These are phyloP conservation scores for Microbotryum saponariae DNA, from an alignment of 1,284 basidiomycete species.

Conservation along the genomic window DNA sequence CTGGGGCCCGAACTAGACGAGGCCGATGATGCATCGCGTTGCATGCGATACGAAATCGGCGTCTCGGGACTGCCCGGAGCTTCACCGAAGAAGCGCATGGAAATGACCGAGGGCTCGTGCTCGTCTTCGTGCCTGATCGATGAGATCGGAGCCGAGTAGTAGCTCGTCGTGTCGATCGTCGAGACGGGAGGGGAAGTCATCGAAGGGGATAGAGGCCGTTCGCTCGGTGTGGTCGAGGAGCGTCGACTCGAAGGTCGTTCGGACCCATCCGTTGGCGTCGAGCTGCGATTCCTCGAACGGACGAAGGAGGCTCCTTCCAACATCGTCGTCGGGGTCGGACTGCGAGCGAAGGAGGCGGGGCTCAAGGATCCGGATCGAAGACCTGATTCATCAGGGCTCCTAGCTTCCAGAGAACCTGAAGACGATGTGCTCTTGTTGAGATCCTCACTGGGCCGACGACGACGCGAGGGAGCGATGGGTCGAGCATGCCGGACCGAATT, in stretches of 20 bases:
- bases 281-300: no score
- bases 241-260: no score
- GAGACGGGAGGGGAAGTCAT: slow-evolving; percentile 8
- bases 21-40: no score
- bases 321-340: slow-evolving; percentile 21
- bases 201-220: background rate
- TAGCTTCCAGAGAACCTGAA: no score
- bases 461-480: slow-evolving; percentile 19
- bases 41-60: no score
- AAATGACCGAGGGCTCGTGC: no score
- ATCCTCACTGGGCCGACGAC: slow-evolving; percentile 20
- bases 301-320: background rate
- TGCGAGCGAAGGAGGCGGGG: slow-evolving; percentile 5
- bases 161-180: slow-evolving; percentile 24
- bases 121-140: slow-evolving; percentile 8
- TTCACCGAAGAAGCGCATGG: no score
- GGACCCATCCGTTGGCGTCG: no score
- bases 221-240: no score
- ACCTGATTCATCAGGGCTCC: background rate
- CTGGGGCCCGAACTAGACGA: no score
- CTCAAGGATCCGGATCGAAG: background rate
- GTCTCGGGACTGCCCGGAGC: no score
- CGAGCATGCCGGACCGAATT: slow-evolving; percentile 21
- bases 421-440: no score
- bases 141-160: slow-evolving; percentile 22